phyloP scores from a whole-genome alignment of 352 stramenopile genomes.

The Globisporangium canariense region DNA sequence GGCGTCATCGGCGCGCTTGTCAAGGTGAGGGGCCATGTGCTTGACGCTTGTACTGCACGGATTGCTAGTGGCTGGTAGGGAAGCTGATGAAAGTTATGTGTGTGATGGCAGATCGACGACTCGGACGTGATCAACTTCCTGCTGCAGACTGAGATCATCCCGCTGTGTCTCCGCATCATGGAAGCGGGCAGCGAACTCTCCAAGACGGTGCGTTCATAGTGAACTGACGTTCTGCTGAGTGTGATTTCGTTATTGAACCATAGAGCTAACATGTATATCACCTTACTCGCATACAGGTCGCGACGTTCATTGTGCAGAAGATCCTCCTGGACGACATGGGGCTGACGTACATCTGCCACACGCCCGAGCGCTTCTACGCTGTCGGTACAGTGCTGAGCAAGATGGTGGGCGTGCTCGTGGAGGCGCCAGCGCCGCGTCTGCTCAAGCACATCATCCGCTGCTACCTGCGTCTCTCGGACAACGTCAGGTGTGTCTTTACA shows the following conservation, averaged over 20 bases:
- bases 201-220: slow-evolving; percentile 86
- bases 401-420: slow-evolving; percentile 95
- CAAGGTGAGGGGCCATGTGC: slow-evolving; percentile 63
- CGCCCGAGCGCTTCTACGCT: slow-evolving; percentile 91
- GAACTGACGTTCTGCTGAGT: neutral
- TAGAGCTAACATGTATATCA: neutral
- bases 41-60: too few species aligned
- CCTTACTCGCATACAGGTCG: slow-evolving; percentile 60
- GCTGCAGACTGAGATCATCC: slow-evolving; percentile 99
- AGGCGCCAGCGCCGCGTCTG: slow-evolving; percentile 91
- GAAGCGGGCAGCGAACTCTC: slow-evolving; percentile 96
- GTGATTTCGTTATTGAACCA: neutral
- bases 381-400: slow-evolving; percentile 93
- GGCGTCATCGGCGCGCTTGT: slow-evolving; percentile 98
- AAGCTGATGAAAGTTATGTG: neutral
- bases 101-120: slow-evolving; percentile 91
- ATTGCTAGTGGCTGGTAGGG: neutral
- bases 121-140: slow-evolving; percentile 98
- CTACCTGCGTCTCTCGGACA: slow-evolving; percentile 94
- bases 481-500: slow-evolving; percentile 30
- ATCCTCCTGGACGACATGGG: slow-evolving; percentile 98
- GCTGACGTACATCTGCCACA: slow-evolving; percentile 98
- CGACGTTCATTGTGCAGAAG: slow-evolving; percentile 99
- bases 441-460: slow-evolving; percentile 99
- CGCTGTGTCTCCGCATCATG: slow-evolving; percentile 98